Percentiles rank a stretch among this genome's conserved stretches.
Conservation (phyloP, 2,329 filamentous ascomycete species). For the Ascochyta rabiei region DNA sequence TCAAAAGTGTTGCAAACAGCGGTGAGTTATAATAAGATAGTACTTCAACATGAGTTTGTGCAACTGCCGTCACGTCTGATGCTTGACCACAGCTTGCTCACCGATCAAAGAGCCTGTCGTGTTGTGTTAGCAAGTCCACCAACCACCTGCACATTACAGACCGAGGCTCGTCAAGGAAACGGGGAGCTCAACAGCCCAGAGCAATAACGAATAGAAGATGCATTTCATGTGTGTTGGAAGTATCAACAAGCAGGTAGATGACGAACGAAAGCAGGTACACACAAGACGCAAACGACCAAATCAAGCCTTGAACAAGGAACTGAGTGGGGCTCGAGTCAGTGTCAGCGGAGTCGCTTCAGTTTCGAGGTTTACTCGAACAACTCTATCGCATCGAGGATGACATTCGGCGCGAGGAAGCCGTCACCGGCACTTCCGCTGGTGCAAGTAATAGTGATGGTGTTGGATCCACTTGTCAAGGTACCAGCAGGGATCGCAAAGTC, state of each 20-base stretch:
- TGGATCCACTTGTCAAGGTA: conserved; percentile 63
- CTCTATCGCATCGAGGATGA: conserved; percentile 48
- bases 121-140: not conserved
- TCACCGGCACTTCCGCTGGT: conserved; percentile 64
- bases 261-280: not conserved
- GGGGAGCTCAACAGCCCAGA: not conserved
- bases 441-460: conserved; percentile 66
- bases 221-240: not conserved
- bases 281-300: not conserved
- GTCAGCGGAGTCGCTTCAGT: not conserved
- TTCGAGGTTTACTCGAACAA: conserved; percentile 29
- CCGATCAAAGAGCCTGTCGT: conserved; percentile 1
- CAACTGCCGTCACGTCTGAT: not conserved
- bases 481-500: conserved; percentile 65
- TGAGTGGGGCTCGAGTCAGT: not conserved
- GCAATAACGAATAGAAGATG: not conserved
- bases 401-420: conserved; percentile 64
- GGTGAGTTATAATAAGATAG: conserved; percentile 1
- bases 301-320: not conserved
- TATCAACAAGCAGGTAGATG: not conserved
- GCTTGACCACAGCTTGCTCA: not conserved
- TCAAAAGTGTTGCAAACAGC: not conserved
- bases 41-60: not conserved
- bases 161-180: not conserved
- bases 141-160: not conserved